These are phyloP conservation scores for Lipomyces yamanashiensis DNA, from an alignment of 805 yeast species.

Conservation along the genomic window DNA sequence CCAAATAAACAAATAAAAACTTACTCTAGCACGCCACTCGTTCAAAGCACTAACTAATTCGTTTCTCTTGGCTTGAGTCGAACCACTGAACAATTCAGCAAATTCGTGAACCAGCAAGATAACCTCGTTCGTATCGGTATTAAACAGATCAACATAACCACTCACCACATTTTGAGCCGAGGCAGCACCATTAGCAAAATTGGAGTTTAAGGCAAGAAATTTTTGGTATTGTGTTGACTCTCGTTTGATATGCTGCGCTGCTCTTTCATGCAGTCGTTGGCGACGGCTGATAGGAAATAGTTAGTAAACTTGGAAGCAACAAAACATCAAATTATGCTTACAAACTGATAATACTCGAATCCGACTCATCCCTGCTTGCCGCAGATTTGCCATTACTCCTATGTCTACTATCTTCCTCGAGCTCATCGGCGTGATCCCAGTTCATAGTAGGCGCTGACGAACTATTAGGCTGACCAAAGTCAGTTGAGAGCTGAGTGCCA, in stretches of 20 bases:
- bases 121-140: slow-evolving; percentile 23
- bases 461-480: slow-evolving; percentile 13
- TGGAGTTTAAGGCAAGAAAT: slow-evolving; percentile 21
- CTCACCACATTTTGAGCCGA: slow-evolving; percentile 26
- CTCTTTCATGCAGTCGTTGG: slow-evolving; percentile 32
- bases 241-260: slow-evolving; percentile 21
- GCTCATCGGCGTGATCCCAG: slow-evolving; percentile 8
- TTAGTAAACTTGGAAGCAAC: not conserved
- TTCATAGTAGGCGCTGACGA: not conserved
- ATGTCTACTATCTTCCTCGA: not conserved
- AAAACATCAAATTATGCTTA: not conserved
- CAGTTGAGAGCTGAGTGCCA: slow-evolving; percentile 23
- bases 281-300: slow-evolving; percentile 13
- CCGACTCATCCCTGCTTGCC: slow-evolving; percentile 1
- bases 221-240: slow-evolving; percentile 15
- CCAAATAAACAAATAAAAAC: not conserved
- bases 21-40: slow-evolving; percentile 23
- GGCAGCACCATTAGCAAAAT: slow-evolving; percentile 14
- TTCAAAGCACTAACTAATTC: slow-evolving; percentile 23
- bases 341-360: slow-evolving; percentile 12
- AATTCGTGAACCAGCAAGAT: slow-evolving; percentile 31
- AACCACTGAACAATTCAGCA: slow-evolving; percentile 24
- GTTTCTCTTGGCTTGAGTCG: not conserved
- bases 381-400: not conserved
- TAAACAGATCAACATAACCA: slow-evolving; percentile 29